Evolutionary conservation across 441 rosid species (phyloP).

Genomic region (Pelargonium fulgidum): DNA sequence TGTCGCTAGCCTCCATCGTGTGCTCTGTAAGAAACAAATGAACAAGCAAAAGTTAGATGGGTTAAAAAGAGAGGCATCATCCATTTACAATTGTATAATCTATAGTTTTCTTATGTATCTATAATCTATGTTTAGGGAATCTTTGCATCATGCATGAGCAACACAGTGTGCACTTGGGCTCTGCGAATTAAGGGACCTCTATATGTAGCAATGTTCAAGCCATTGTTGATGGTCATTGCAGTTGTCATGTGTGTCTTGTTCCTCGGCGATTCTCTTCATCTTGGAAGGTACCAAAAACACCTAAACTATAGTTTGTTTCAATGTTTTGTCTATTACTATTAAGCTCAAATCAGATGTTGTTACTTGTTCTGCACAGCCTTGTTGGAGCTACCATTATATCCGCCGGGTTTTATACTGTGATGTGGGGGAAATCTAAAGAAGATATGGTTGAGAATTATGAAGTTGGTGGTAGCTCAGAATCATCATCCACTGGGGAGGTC

Average conservation of each 20-base stretch:
- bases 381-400: slow-evolving; percentile 66
- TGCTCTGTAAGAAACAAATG: slow-evolving; percentile 42
- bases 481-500: slow-evolving; percentile 18
- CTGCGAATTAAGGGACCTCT: slow-evolving; percentile 29
- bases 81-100: neutral
- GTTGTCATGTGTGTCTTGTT: slow-evolving; percentile 29
- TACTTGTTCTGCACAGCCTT: slow-evolving; percentile 30
- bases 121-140: slow-evolving; percentile 26
- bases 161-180: slow-evolving; percentile 27
- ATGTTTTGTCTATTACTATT: neutral
- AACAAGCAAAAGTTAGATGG: slow-evolving; percentile 1
- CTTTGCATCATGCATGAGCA: slow-evolving; percentile 23
- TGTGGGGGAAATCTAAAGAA: slow-evolving; percentile 83
- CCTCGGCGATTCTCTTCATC: slow-evolving; percentile 40
- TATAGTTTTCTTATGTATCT: too few relatives aligned
- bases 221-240: slow-evolving; percentile 26
- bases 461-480: neutral
- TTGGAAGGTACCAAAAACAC: slow-evolving; percentile 44
- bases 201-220: slow-evolving; percentile 35
- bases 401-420: slow-evolving; percentile 61
- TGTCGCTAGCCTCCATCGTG: slow-evolving; percentile 42
- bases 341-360: neutral
- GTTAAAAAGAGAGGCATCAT: neutral
- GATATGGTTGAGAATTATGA: slow-evolving; percentile 36
- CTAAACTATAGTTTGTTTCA: too few relatives aligned